Evolutionary conservation across 768 basidiomycete genomes (phyloP), one percentile per base, ranked within the genome.

Genomic region (Agrocybe pediades): DNA sequence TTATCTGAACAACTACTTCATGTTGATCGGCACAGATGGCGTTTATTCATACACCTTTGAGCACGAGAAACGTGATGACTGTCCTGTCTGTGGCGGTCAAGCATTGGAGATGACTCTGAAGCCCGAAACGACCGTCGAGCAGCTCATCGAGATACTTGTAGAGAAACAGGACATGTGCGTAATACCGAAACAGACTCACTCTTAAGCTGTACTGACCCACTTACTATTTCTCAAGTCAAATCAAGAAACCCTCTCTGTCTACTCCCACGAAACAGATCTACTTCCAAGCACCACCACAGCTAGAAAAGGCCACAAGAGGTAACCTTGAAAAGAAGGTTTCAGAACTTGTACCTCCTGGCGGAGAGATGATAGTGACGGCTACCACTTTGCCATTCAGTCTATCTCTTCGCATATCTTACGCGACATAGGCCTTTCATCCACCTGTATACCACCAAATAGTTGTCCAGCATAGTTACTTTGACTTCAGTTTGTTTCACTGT

Each of bases 41-140:
- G 84, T 98, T 9, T 99, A 99, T 72, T 95, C 96, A 2, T 95
- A 91, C 73, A 98, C 97, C 0, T 99, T 98, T 66, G 87, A 97
- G 73, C 91, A 96, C 65, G 93, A 98, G 74, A 87, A 85, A 64
- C 88, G 94, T 30, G 80, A 82, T 1, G 93, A 98, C 65, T 99
- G 97, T 68, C 97, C 97, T 2, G 97, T 98, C 6, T 99, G 97
- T 62, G 97, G 97, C 4, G 95, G 95, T 27, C 91, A 96, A 68
- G 76, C 90, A 0, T 72, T 95, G 40, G 87, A 92, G 49, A 76
- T 95, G 29, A 70, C 78, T 1, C 81, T 97, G 54, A 83, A 77
- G 52, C 76, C 77, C 24, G 88, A 90, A 3, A 79, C 83, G 74
- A 94, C 90, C 0, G 82, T 99, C 21, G 94, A 97, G 62, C 77